Evolutionary conservation across 2,329 filamentous ascomycete species (phyloP).

Genomic region (Pseudogymnoascus destructans): DNA sequence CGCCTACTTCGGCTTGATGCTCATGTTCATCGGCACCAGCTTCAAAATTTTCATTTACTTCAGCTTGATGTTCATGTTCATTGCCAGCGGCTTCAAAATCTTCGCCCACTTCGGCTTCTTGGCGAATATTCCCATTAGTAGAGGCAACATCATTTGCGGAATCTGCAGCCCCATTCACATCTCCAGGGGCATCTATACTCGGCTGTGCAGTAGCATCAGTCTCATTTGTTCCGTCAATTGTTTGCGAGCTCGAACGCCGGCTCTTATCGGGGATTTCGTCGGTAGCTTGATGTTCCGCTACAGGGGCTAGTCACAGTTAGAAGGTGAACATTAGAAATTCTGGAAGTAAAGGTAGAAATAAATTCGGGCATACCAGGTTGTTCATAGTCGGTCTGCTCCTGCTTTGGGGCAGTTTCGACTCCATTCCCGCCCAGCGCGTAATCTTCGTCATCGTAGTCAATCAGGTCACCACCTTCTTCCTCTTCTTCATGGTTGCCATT

Average conservation of each 20-base stretch:
- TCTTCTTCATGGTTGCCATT: slow-evolving; percentile 4
- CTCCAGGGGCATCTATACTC: neutral
- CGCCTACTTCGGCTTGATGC: neutral
- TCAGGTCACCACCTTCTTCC: slow-evolving; percentile 30
- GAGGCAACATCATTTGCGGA: neutral
- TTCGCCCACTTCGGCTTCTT: slow-evolving; percentile 7
- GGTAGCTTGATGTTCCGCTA: slow-evolving; percentile 17
- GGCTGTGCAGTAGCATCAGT: slow-evolving; percentile 3
- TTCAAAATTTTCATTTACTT: slow-evolving; percentile 21
- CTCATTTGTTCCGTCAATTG: slow-evolving; percentile 1
- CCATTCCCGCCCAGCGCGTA: neutral
- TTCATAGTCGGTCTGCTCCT: slow-evolving; percentile 17
- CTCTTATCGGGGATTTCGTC: slow-evolving; percentile 17
- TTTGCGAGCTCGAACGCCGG: slow-evolving; percentile 17
- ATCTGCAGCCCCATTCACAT: neutral
- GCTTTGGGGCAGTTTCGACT: neutral
- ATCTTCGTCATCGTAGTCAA: slow-evolving; percentile 39
- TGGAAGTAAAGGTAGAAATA: slow-evolving; percentile 14
- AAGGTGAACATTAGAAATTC: slow-evolving; percentile 20
- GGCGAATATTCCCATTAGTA: neutral
- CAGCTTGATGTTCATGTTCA: slow-evolving; percentile 14
- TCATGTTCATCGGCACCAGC: neutral
- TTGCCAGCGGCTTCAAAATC: slow-evolving; percentile 19
- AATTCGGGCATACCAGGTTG: slow-evolving; percentile 4
- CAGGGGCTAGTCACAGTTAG: slow-evolving; percentile 18